Evolutionary conservation across 2,329 filamentous ascomycete genomes (phyloP), one percentile per base, ranked within the genome.

Genomic region (Fusarium sp.): DNA sequence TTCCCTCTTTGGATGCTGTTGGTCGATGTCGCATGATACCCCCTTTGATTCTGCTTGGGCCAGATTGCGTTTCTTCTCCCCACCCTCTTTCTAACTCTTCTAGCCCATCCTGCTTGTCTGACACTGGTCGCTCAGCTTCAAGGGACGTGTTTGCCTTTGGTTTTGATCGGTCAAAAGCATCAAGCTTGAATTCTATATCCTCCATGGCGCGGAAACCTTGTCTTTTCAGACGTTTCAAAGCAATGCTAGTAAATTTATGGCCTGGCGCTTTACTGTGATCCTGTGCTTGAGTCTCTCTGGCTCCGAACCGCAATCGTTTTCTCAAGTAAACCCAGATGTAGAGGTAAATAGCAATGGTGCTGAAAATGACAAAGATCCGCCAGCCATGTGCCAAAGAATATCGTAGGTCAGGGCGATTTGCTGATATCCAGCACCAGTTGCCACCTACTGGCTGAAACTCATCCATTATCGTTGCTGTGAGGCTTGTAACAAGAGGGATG

Each of bases 401-500:
- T 6, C 40, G 52, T 18, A 55, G 20, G 5, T 55, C 40, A 6
- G 40, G 0, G 15, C 52, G 38, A n/a, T 27, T 44, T 8, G 15
- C 7, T 18, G n/a, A 7, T 26, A 55, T 55, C 52, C 30, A 55
- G 27, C 52, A 55, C 52, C 40, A 55, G 15, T 55, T 55, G 40
- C 52, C 40, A 8, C 52, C 40, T 3, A 55, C 30, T 15, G 52
- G 52, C 3, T 27, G n/a, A 40, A 55, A 35, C 20, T 55, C 40
- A 15, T n/a, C 52, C 40, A 55, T 27, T 8, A 35, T 5, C 7
- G 40, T 35, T n/a, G 40, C 40, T 44, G 44, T 44, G 11, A 37
- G 10, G 30, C 40, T 55, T 44, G 52, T 55, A 6, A 20, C 10
- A 5, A 55, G 14, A 15, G 52, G 38, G 7, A 55, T 18, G 12